phyloP scores from a whole-genome alignment of 192 early-diverging fungal species.

The Backusella circina region DNA sequence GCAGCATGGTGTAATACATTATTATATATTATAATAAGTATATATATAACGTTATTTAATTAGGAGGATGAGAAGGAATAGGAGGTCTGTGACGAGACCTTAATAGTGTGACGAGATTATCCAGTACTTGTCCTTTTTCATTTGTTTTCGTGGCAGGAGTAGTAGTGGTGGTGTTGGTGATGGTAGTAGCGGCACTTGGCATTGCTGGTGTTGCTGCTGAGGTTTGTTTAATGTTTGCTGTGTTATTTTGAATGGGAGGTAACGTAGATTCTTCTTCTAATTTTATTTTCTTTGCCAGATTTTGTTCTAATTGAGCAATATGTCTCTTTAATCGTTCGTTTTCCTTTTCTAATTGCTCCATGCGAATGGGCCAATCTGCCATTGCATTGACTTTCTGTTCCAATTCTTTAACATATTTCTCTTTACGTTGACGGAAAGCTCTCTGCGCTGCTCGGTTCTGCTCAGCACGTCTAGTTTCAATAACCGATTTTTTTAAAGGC shows the following conservation, averaged over 20 bases:
- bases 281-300: not conserved
- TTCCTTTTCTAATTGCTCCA: conserved; percentile 13
- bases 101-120: conserved; percentile 11
- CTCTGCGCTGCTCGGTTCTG: conserved; percentile 38
- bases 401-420: conserved; percentile 66
- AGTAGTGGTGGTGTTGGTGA: not conserved
- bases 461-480: conserved; percentile 25
- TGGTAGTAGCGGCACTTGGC: not conserved
- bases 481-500: conserved; percentile 1
- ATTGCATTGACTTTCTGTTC: conserved; percentile 37
- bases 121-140: conserved; percentile 12
- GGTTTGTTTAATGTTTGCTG: not conserved
- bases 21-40: not conserved
- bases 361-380: conserved; percentile 2
- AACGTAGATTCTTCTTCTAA: not conserved
- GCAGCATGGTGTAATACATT: not conserved
- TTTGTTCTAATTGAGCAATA: not conserved
- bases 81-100: conserved; percentile 12
- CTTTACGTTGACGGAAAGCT: conserved; percentile 87
- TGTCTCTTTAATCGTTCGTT: conserved; percentile 6
- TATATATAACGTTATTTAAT: not conserved
- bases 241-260: not conserved
- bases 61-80: conserved; percentile 15
- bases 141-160: not conserved
- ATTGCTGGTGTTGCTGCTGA: not conserved